Evolutionary conservation across 768 basidiomycete genomes (phyloP).

Genomic region (Clitopilus hobsonii): DNA sequence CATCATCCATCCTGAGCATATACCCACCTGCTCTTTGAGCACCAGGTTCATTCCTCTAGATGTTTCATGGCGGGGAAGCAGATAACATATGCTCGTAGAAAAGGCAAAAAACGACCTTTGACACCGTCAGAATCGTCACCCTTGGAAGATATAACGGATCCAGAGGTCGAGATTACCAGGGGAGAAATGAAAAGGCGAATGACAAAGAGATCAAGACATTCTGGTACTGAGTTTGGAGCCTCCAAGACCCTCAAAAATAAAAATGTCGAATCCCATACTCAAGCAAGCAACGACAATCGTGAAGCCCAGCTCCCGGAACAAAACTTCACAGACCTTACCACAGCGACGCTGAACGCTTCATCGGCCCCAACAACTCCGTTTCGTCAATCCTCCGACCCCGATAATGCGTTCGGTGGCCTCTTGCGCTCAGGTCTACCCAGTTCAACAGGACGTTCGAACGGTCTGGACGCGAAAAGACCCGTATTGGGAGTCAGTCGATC

Average conservation of each 20-base stretch:
- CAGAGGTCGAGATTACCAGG: constrained; percentile 9
- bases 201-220: constrained; percentile 6
- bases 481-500: neutral
- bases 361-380: too few species aligned
- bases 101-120: constrained; percentile 2
- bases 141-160: constrained; percentile 5
- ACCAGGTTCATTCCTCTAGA: neutral
- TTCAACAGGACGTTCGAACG: too few species aligned
- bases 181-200: constrained; percentile 12
- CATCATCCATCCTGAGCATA: neutral
- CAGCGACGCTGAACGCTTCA: too few species aligned
- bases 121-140: constrained; percentile 7
- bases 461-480: too few species aligned
- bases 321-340: too few species aligned
- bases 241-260: too few species aligned
- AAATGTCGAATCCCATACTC: too few species aligned
- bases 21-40: neutral
- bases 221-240: constrained; percentile 1
- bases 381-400: too few species aligned
- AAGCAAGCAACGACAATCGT: too few species aligned
- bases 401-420: too few species aligned
- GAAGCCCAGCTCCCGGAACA: too few species aligned
- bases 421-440: too few species aligned
- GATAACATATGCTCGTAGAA: constrained; percentile 15
- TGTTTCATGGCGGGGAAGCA: constrained; percentile 13